Evolutionary conservation across 2,329 filamentous ascomycete species (phyloP), one percentile per base, ranked within the genome.

Genomic region (Dactylellina haptotyla): DNA sequence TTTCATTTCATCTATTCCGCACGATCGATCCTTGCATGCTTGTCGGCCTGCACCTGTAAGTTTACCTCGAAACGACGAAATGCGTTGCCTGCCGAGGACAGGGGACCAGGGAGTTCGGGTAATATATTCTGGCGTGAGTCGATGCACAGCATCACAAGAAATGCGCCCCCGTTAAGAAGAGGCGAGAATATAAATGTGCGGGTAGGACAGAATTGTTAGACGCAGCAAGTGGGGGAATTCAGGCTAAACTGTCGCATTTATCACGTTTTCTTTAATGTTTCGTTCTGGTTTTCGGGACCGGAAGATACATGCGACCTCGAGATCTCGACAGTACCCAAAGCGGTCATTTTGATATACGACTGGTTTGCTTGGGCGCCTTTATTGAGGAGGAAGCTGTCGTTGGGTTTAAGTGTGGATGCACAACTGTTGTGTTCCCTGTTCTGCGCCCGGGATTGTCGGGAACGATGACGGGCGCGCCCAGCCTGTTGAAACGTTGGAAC

Each of bases 371-470:
- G 43, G 46, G 12, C 9, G n/a, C n/a, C n/a, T 6, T 6, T 34
- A 14, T 14, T 14, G 6, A 34, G 32, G 14, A 34, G 14, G 14
- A 34, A 41, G 63, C 28, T 65, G 63, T 67, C 41, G 63, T 67
- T 23, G 34, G 53, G 23, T 58, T 51, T 58, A 53, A 67, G 63
- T 58, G 63, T 67, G 63, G 63, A 58, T 8, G 30, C 43, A 51
- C 18, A 12, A 30, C 39, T 8, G 8, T 18, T 53, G 30, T 50
- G 37, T 30, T 9, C 64, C 56, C 28, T 43, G 56, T 10, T 39
- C 32, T 30, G 25, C 46, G 53, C 57, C 64, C 64, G 64, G 64
- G 64, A 48, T 53, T 37, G 30, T 69, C 64, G 64, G 64, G 64
- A 67, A 69, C 18, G 64, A 46, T 58, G 45, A 53, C 63, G 34